Evolutionary conservation across 2,329 filamentous ascomycete species (phyloP), one percentile per base, ranked within the genome.

Genomic region (Lachnellula arida): DNA sequence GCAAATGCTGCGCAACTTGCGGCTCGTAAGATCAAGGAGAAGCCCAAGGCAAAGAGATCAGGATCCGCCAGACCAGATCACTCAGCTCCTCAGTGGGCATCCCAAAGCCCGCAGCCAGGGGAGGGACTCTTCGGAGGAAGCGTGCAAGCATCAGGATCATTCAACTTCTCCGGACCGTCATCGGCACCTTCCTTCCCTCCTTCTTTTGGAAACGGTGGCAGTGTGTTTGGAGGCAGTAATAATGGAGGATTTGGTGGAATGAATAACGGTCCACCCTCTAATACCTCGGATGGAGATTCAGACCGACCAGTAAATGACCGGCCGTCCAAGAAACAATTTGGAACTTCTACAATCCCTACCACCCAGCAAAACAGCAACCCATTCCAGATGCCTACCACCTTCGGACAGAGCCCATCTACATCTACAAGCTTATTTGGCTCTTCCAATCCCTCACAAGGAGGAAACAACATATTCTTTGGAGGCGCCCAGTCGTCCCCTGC

Each of bases 1-100:
- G 68, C 66, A 19, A 71, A 64, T 51, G 68, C 68, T 32, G 68
- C 68, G 46, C 68, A 71, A 51, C 49, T 71, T 48, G 68, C 68
- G 25, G 54, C 60, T 1, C 62, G 68, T 49, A 67, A 59, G 39
- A 66, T 71, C 55, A 69, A 67, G 49, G 55, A 56, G 17, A 56
- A 60, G 37, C 58, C 56, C 15, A 64, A 60, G 49, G 46, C 50
- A 32, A 46, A 42, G 39, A 49, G 42, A 51, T 39, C 55, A 55
- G 47, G 55, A 42, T 14, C 54, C 43, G 14, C 55, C 7, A 34
- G 32, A 28, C 40, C 22, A 22, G 23, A 15, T 5, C 15, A 23
- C 19, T 28, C 43, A 25, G 8, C 52, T 50, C 12, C n/a, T 11
- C 52, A 46, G 37, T 42, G 53, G 47, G 62, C 58, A 47, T 53